Evolutionary conservation across 805 yeast species (phyloP), one percentile per base, ranked within the genome.

Genomic region (Barnettozyma wickerhamii): DNA sequence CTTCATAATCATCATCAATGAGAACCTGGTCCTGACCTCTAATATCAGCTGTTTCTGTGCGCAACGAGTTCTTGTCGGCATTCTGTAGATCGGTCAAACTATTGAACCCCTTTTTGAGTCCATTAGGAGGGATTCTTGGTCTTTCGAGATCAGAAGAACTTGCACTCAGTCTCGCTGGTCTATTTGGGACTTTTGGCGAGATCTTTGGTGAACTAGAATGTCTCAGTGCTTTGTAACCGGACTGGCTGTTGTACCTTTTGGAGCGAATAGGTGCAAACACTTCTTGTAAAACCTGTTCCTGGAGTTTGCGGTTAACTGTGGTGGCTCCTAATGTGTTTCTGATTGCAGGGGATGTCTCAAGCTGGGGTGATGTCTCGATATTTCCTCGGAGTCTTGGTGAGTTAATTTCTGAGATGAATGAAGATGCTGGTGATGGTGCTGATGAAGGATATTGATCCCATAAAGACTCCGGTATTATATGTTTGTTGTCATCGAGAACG

Each of bases 401-500:
- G 28, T 36, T 23, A 19, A 33, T 33, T 30, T 65, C 64, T 5
- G 61, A 57, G 29, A 66, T 49, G 9, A 66, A 57, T 19, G 67
- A 59, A 5, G 73, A 71, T 7, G 69, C 66, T 6, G 72, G 63
- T 4, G 65, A 54, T n/a, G 69, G 61, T 10, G 49, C 59, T 18
- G 66, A 63, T n/a, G 49, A 47, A 5, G 85, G 73, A 53, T 77
- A 81, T 41, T 75, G 78, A 45, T 72, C 72, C 78, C 88, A 76
- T 46, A 87, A 60, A 3, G 89, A 80, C 41, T 81, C 83, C 0
- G 98, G 96, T 24, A 91, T 81, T 41, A 91, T 90, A 61, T 91
- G 99, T 43, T 77, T 81, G 60, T 91, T 91, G 55, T 91, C 98
- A 59, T 88, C 90, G 26, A 91, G 69, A 2, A 85, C 80, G n/a